Base-by-base conservation (phyloP, 1,284 basidiomycete genomes). In the Apiotrichum veenhuisii region DNA sequence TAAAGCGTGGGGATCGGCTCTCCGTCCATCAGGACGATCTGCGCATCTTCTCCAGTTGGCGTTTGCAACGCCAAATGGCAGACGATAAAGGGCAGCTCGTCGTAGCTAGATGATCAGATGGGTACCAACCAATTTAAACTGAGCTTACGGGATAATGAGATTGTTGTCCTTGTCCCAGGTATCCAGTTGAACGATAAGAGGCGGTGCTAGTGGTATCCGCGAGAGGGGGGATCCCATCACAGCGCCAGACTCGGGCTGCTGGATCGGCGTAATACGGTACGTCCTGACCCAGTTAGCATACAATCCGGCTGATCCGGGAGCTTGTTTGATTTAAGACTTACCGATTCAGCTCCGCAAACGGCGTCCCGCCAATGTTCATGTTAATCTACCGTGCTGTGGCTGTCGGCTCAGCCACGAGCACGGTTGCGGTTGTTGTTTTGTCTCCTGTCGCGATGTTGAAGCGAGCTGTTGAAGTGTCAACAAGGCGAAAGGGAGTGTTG, bases 71-170 rank as follows among this genome's bases (percentile, higher is more conserved):
- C 87, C 52, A 91, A 74, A 68, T 90, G 87, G 33, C 87, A 87
- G 57, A 92, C 81, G 54, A 92, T 81, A 72, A 91, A 93, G 8
- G 89, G 87, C 41, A 91, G 79, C 66, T 91, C 89, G 64, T 84
- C 80, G 72, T 88, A 85, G 53, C 90, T 77, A 40, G 34, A 25
- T 22, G 40, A 20, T 41, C n/a, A 41, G 40, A 37, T 37, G 8
- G 14, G 36, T 7, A 30, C 18, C 5, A 53, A 51, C 34, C 9
- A 15, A 12, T 9, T 37, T 9, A 12, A 18, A 33, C 38, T 22
- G 20, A 7, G 66, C 72, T 53, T 54, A 76, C 74, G 69, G 84
- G 81, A 60, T 83, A 77, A 77, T 66, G 26, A 67, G 56, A 8
- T 68, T 57, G 8, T 65, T 68, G 5, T 83, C 50, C 0, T 50